phyloP scores from a whole-genome alignment of 352 stramenopile genomes.

The Phytophthora brassicae region DNA sequence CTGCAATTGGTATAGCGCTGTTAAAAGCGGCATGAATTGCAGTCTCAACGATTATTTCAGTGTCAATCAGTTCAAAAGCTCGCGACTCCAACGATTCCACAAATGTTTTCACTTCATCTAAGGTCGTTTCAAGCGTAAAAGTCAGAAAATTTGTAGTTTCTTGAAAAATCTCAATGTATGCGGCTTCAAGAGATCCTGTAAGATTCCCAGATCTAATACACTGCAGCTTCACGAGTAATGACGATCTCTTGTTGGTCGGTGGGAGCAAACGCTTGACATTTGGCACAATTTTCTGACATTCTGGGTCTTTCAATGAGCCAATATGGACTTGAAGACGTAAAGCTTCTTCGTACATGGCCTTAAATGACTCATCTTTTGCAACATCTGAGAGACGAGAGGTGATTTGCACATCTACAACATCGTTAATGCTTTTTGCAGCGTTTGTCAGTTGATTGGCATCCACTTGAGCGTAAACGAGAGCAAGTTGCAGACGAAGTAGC shows the following conservation, averaged over 20 bases:
- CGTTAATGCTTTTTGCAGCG: conserved; percentile 64
- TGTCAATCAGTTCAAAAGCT: conserved; percentile 42
- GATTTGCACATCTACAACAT: conserved; percentile 67
- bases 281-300: conserved; percentile 76
- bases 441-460: conserved; percentile 61
- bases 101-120: conserved; percentile 42
- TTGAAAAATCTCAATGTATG: conserved; percentile 68
- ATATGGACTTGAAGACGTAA: conserved; percentile 70
- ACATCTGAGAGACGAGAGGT: conserved; percentile 41
- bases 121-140: conserved; percentile 34
- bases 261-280: conserved; percentile 51
- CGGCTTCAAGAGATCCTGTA: conserved; percentile 35
- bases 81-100: conserved; percentile 32
- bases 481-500: conserved; percentile 61
- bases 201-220: conserved; percentile 61
- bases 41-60: conserved; percentile 57
- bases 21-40: conserved; percentile 55
- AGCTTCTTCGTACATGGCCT: conserved; percentile 64
- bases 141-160: conserved; percentile 45
- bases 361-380: conserved; percentile 28
- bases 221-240: conserved; percentile 65
- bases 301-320: conserved; percentile 69
- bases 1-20: conserved; percentile 33
- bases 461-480: conserved; percentile 68
- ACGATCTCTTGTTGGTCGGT: conserved; percentile 41